A percentile compares a stretch with the other conserved stretches of the same genome.
Evolutionary conservation across 169 alveolate genomes (phyloP).

Genomic region (Theileria sp.): DNA sequence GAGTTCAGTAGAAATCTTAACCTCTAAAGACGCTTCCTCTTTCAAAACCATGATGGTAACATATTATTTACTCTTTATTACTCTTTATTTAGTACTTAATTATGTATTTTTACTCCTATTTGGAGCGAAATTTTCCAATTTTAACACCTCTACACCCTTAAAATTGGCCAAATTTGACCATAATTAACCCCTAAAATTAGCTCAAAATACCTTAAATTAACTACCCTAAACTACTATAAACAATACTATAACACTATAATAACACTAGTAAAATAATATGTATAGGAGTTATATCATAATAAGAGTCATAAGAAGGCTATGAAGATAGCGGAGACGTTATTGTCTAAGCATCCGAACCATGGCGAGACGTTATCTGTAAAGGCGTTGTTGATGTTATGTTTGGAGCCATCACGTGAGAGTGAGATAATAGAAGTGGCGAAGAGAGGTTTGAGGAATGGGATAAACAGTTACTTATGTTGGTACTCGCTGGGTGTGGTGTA

Average conservation of each 20-base stretch:
- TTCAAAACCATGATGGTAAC: conserved; percentile 58
- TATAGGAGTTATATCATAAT: conserved; percentile 43
- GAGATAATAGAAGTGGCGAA: conserved; percentile 47
- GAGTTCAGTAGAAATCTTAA: background rate
- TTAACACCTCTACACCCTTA: no score
- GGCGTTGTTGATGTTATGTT: conserved; percentile 26
- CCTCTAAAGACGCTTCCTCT: conserved; percentile 34
- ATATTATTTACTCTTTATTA: no score
- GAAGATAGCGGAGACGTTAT: conserved; percentile 37
- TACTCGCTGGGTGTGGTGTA: conserved; percentile 47
- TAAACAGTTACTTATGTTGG: conserved; percentile 53
- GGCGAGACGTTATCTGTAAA: conserved; percentile 50
- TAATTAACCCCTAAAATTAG: no score
- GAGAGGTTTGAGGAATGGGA: conserved; percentile 40
- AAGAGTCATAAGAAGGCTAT: conserved; percentile 44
- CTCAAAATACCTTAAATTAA: no score
- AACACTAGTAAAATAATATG: no score
- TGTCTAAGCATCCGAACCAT: conserved; percentile 44
- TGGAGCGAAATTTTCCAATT: no score
- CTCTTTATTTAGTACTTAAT: no score
- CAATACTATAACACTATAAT: no score
- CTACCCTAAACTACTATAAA: background rate
- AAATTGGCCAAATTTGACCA: no score
- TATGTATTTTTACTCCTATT: no score
- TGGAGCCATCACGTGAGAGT: conserved; percentile 20